Evolutionary conservation across 176 grass and related monocot genomes (phyloP).

Genomic region (Secale cereale): DNA sequence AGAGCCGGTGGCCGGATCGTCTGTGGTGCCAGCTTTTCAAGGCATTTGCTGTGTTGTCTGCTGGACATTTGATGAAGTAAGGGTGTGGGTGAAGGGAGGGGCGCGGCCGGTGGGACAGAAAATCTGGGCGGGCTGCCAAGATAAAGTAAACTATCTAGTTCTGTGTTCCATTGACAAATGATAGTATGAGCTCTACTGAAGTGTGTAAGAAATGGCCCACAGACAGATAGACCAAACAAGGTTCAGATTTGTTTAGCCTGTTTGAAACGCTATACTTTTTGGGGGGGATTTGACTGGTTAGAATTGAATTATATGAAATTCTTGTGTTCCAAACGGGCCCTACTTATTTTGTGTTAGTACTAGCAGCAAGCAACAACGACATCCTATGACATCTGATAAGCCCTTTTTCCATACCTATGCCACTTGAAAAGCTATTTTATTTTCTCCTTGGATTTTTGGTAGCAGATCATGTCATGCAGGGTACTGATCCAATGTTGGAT

Average conservation of each 20-base stretch:
- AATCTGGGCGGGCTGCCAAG: constrained; percentile 17
- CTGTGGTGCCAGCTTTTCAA: constrained; percentile 30
- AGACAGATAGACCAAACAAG: not conserved
- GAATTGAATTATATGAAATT: not conserved
- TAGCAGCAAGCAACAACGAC: not conserved
- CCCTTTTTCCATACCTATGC: not conserved
- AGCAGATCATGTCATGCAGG: not conserved
- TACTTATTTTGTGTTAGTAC: not conserved
- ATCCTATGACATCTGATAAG: not conserved
- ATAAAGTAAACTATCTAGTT: constrained; percentile 27
- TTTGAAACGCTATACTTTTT: too few species aligned
- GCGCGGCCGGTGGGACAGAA: constrained; percentile 8
- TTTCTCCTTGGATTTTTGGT: not conserved
- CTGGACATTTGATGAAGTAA: too few species aligned
- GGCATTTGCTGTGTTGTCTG: constrained; percentile 25
- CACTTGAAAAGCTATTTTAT: not conserved
- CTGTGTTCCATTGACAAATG: constrained; percentile 23
- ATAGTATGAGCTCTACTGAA: not conserved
- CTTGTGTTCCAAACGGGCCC: not conserved
- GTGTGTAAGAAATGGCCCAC: not conserved
- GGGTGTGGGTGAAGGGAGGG: too few species aligned
- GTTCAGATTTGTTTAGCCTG: not conserved
- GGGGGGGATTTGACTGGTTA: too few species aligned
- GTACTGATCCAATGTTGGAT: not conserved
- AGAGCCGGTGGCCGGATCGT: constrained; percentile 18